These are phyloP conservation scores for Coelastrella sp. DNA, from an alignment of 139 green algal genomes.

Conservation along the genomic window DNA sequence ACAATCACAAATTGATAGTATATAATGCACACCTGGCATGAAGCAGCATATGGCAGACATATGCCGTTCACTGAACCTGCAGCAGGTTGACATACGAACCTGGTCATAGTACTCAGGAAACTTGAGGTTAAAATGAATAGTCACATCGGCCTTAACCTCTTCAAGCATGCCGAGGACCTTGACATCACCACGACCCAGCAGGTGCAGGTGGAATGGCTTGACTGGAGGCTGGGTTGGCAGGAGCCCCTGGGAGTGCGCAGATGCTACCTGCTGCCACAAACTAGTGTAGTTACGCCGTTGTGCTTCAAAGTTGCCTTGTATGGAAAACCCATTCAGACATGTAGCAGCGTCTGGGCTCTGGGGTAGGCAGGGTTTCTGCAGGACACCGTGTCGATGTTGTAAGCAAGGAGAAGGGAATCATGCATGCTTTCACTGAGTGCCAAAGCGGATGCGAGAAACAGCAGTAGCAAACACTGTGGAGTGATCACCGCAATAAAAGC, in stretches of 20 bases:
- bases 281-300: slow-evolving; percentile 45
- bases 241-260: neutral
- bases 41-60: no score
- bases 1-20: no score
- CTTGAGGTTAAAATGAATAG: slow-evolving; percentile 32
- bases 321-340: slow-evolving; percentile 46
- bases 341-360: neutral
- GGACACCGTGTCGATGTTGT: neutral
- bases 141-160: neutral
- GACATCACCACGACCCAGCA: slow-evolving; percentile 39
- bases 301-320: slow-evolving; percentile 54
- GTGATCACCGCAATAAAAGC: no score
- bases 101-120: slow-evolving; percentile 51
- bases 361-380: slow-evolving; percentile 14
- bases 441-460: no score
- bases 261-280: slow-evolving; percentile 23
- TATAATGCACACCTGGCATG: no score
- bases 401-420: no score
- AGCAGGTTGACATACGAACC: neutral
- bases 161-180: neutral
- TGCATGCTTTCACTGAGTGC: no score
- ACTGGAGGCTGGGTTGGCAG: neutral
- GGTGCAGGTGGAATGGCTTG: slow-evolving; percentile 43
- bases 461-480: no score
- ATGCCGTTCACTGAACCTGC: no score